A percentile compares a stretch with the other conserved stretches of the same genome.
phyloP scores from a whole-genome alignment of 176 grass and related monocot genomes.

The Aegilops speltoides region DNA sequence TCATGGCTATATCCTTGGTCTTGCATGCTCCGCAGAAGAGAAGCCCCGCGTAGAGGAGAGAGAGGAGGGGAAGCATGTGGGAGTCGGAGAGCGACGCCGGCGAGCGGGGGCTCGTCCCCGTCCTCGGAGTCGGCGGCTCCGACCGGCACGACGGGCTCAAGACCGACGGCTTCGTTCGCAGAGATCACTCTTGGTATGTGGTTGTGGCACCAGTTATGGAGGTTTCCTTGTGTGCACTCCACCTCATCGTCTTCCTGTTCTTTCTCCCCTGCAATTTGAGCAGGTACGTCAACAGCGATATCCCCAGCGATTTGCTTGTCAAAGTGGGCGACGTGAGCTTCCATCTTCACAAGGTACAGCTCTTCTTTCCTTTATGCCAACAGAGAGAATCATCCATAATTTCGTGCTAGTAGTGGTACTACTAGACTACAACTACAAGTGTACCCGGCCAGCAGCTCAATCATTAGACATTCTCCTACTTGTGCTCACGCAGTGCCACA shows the following conservation, averaged over 20 bases:
- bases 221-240: not conserved
- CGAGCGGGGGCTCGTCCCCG: slow-evolving; percentile 59
- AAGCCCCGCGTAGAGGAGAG: not conserved
- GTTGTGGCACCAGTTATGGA: not conserved
- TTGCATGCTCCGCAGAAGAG: not conserved
- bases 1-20: not conserved
- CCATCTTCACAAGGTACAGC: slow-evolving; percentile 88
- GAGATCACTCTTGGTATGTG: slow-evolving; percentile 79
- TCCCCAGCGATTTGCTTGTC: slow-evolving; percentile 90
- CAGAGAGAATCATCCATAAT: not conserved
- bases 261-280: slow-evolving; percentile 7
- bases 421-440: not conserved
- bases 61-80: slow-evolving; percentile 54
- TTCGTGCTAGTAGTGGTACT: not conserved
- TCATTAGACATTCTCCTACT: not conserved
- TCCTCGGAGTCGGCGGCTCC: slow-evolving; percentile 37
- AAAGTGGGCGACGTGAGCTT: slow-evolving; percentile 79
- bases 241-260: not conserved
- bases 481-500: not conserved
- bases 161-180: slow-evolving; percentile 70
- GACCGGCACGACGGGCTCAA: slow-evolving; percentile 58
- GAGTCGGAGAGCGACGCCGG: slow-evolving; percentile 72
- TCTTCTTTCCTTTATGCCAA: no score
- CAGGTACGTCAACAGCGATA: slow-evolving; percentile 91
- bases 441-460: not conserved